Evolutionary conservation across 345 rosid genomes (phyloP), one percentile per base, ranked within the genome.

Genomic region (Schrenkiella parvula): DNA sequence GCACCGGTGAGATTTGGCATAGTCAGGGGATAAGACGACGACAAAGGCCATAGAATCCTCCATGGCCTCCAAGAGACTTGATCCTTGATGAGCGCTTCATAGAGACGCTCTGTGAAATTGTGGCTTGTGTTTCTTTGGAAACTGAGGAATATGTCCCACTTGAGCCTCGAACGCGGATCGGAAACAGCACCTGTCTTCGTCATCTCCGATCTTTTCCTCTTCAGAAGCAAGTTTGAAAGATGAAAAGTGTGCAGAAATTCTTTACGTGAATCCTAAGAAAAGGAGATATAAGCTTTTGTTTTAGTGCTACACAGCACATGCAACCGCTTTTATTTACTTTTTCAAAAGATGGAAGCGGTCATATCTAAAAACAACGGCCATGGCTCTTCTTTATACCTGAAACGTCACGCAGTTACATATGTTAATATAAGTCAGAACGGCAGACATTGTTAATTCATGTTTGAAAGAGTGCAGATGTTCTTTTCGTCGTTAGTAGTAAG

Each of bases 81-180:
- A 72, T 66, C 61, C 62, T 48, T 65, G 66, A 56, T 19, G 2
- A 9, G 62, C 39, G 73, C 80, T 4, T 51, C 62, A 42, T 5
- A 7, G 63, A 87, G 84, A 3, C 41, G 46, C 26, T 18, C 13
- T 0, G 82, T 83, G 75, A 87, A 68, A 41, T 22, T 56, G 13
- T 60, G 41, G 69, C 80, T 64, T 1, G 78, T 82, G 50, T 83
- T 83, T 56, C 87, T 82, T 26, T 83, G 76, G 69, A 81, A 83
- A 55, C 86, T 87, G 48, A 87, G 74, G 81, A 82, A 85, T 42
- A 82, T 78, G 61, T 85, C 87, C 86, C 89, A 87, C 15, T 61
- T 66, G 68, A 73, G 80, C 64, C 86, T 77, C 10, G 11, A 65
- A 56, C 77, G 71, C 15, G 22, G 73, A 58, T 78, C 11, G 2